phyloP scores from a whole-genome alignment of 2,329 filamentous ascomycete species.

The Aspergillus ruber region DNA sequence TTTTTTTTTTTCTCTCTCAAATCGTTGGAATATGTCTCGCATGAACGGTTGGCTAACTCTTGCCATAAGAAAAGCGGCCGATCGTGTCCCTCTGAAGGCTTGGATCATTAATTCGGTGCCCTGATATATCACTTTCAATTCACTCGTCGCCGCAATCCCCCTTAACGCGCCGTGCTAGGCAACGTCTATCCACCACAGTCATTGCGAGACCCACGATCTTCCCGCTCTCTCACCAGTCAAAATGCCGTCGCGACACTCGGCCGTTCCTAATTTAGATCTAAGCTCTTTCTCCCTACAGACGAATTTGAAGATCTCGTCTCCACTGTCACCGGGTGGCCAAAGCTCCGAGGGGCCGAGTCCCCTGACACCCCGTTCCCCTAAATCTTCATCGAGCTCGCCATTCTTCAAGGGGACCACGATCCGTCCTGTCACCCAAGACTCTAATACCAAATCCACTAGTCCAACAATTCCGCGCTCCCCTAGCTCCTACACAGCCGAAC shows the following conservation, averaged over 20 bases:
- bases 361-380: constrained; percentile 33
- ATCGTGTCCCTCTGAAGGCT: neutral
- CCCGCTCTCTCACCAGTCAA: constrained; percentile 8
- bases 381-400: constrained; percentile 31
- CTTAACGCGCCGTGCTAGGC: neutral
- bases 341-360: constrained; percentile 31
- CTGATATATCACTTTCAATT: neutral
- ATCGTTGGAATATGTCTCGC: neutral
- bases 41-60: neutral
- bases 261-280: constrained; percentile 33
- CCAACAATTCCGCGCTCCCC: constrained; percentile 24
- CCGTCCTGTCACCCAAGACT: constrained; percentile 34
- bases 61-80: neutral
- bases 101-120: neutral
- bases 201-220: constrained; percentile 7
- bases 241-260: constrained; percentile 33
- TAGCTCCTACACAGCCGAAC: constrained; percentile 13
- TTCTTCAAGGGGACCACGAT: constrained; percentile 35
- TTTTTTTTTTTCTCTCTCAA: too few species aligned
- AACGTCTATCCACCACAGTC: constrained; percentile 1
- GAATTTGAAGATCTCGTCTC: constrained; percentile 24
- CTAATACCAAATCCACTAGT: constrained; percentile 23
- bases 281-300: constrained; percentile 25
- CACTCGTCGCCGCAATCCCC: neutral
- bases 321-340: constrained; percentile 28